Evolutionary conservation across 192 early-diverging fungal genomes (phyloP), one percentile per base, ranked within the genome.

Genomic region (Spizellomyces sp.): DNA sequence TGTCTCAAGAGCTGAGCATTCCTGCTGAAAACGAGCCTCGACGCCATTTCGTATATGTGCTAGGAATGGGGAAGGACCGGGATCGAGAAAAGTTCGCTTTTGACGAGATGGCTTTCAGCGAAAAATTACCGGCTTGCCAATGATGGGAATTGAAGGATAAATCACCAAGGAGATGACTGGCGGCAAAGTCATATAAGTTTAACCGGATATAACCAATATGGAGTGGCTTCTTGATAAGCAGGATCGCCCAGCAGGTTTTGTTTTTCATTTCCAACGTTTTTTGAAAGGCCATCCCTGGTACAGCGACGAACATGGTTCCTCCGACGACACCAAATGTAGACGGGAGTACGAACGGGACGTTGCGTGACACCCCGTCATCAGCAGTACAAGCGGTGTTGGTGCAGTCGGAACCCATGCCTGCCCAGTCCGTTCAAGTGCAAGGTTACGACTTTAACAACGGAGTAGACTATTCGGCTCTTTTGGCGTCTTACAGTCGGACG

Each of bases 381-480:
- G 75, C 75, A 17, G 45, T 71, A n/a, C 36, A 70, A 45, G 75
- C 75, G 9, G 75, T 76, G 14, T 46, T 76, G 22, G 68, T 92
- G 41, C 79, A 83, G 55, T 95, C 94, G 1, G 85, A 77, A 12
- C 78, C 79, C 45, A 87, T 95, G 77, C 91, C 93, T 8, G 83
- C 84, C 14, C 85, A 84, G 67, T 69, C 90, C 9, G 57, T 83
- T 5, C 69, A 83, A 57, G 90, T 96, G 59, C 78, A 84, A 12
- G 97, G 97, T 7, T 96, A 95, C 69, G 94, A 98, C 69, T 99
- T 99, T 82, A 95, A 97, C 68, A 79, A 91, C 54, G 89, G 90
- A 21, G 79, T 95, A 21, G 86, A 94, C 72, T 90, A 93, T 69
- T 68, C 80, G 43, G 86, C 83, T 22, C 77, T 99, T 19, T 79